Evolutionary conservation across 345 rosid species (phyloP).

Genomic region (Brassica nigra): DNA sequence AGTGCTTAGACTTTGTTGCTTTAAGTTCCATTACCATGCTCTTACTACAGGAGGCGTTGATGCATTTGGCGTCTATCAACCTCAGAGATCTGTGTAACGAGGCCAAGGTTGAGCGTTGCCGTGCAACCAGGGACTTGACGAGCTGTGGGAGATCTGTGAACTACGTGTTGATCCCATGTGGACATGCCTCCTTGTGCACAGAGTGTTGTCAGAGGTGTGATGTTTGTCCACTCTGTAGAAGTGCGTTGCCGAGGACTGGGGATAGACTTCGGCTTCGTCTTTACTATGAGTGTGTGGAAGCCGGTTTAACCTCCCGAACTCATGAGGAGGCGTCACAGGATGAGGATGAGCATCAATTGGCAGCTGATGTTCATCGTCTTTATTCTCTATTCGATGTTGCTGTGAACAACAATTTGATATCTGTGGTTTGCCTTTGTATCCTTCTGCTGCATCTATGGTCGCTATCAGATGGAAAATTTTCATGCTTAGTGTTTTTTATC

Average conservation of each 20-base stretch:
- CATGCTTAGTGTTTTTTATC: not conserved
- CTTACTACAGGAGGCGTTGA: slow-evolving; percentile 69
- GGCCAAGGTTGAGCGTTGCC: slow-evolving; percentile 83
- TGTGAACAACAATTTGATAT: not conserved
- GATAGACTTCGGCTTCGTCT: slow-evolving; percentile 42
- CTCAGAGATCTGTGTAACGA: slow-evolving; percentile 75
- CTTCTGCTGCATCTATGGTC: not conserved
- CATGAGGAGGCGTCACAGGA: slow-evolving; percentile 44
- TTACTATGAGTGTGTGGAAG: slow-evolving; percentile 51
- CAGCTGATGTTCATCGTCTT: slow-evolving; percentile 77
- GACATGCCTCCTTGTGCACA: slow-evolving; percentile 88
- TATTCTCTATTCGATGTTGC: slow-evolving; percentile 90
- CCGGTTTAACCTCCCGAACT: slow-evolving; percentile 69
- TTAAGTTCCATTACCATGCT: not conserved
- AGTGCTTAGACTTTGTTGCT: not conserved
- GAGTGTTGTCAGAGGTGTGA: slow-evolving; percentile 88
- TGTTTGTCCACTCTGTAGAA: slow-evolving; percentile 86
- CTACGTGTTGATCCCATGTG: slow-evolving; percentile 64
- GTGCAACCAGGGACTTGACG: slow-evolving; percentile 93
- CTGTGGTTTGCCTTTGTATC: not conserved
- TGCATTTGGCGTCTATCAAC: slow-evolving; percentile 72
- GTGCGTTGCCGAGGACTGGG: slow-evolving; percentile 40
- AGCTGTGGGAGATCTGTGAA: slow-evolving; percentile 84
- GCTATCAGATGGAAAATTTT: not conserved
- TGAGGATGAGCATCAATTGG: slow-evolving; percentile 55